phyloP scores from a whole-genome alignment of 768 basidiomycete genomes.

The Phaffia tasmanica region DNA sequence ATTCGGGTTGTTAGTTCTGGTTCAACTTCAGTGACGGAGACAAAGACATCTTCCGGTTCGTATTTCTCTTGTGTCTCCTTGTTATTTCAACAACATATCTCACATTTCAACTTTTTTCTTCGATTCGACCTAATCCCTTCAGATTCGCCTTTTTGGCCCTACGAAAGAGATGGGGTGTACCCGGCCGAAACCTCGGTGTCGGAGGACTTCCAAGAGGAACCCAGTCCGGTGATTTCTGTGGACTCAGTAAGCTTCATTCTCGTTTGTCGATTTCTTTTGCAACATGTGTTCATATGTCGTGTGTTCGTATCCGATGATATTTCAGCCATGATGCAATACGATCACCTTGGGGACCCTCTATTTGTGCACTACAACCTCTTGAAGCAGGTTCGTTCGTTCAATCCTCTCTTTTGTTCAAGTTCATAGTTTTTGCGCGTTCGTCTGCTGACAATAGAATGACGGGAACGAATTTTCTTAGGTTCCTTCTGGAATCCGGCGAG shows the following conservation, averaged over 20 bases:
- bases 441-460: not conserved
- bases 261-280: conserved; percentile 12
- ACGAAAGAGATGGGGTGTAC: conserved; percentile 43
- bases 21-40: conserved; percentile 29
- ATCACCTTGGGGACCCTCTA: conserved; percentile 31
- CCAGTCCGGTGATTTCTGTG: conserved; percentile 12
- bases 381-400: conserved; percentile 36
- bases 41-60: conserved; percentile 38
- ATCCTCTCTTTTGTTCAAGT: not conserved
- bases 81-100: too few species aligned
- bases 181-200: conserved; percentile 41
- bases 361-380: conserved; percentile 38
- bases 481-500: conserved; percentile 27
- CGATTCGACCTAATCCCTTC: conserved; percentile 30
- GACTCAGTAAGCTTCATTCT: conserved; percentile 25
- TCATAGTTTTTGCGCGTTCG: not conserved
- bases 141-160: conserved; percentile 41
- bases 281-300: conserved; percentile 1
- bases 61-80: not conserved
- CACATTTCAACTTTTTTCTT: too few species aligned
- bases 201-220: conserved; percentile 37
- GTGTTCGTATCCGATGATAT: conserved; percentile 35
- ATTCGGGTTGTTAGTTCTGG: not conserved
- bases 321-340: conserved; percentile 38
- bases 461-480: not conserved